A percentile compares a stretch with the other conserved stretches of the same genome.
phyloP scores from a whole-genome alignment of 2,329 filamentous ascomycete genomes.

The Cladosporium sphaerospermum region DNA sequence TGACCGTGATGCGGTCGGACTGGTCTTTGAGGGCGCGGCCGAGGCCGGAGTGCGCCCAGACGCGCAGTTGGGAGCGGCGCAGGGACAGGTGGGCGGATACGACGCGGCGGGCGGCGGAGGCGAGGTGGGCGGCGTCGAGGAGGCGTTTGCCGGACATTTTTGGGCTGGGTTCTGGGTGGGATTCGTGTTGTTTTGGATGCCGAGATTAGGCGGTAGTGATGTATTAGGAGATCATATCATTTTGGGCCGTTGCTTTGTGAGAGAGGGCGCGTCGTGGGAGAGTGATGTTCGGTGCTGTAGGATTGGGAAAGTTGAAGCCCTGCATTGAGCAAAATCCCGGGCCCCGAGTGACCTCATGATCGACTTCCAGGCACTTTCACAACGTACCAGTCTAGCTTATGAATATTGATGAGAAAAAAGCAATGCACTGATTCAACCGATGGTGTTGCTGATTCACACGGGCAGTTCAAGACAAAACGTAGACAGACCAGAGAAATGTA shows the following conservation, averaged over 20 bases:
- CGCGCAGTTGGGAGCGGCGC: slow-evolving; percentile 55
- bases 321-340: too few species aligned
- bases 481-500: too few species aligned
- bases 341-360: too few species aligned
- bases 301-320: too few species aligned
- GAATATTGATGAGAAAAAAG: too few species aligned
- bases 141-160: slow-evolving; percentile 47
- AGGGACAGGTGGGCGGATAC: slow-evolving; percentile 52
- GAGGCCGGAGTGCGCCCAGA: slow-evolving; percentile 57
- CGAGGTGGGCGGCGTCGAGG: slow-evolving; percentile 45
- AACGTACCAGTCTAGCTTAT: too few species aligned
- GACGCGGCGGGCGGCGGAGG: slow-evolving; percentile 43
- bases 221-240: background rate
- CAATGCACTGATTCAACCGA: too few species aligned
- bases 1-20: slow-evolving; percentile 56
- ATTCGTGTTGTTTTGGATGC: background rate
- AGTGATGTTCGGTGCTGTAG: too few species aligned
- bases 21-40: slow-evolving; percentile 57
- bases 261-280: too few species aligned
- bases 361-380: too few species aligned
- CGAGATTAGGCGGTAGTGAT: background rate
- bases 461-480: too few species aligned
- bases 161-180: background rate
- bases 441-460: too few species aligned
- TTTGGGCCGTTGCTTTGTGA: background rate